Base-by-base conservation (phyloP, 345 rosid species). In the Gossypioides kirkii region DNA sequence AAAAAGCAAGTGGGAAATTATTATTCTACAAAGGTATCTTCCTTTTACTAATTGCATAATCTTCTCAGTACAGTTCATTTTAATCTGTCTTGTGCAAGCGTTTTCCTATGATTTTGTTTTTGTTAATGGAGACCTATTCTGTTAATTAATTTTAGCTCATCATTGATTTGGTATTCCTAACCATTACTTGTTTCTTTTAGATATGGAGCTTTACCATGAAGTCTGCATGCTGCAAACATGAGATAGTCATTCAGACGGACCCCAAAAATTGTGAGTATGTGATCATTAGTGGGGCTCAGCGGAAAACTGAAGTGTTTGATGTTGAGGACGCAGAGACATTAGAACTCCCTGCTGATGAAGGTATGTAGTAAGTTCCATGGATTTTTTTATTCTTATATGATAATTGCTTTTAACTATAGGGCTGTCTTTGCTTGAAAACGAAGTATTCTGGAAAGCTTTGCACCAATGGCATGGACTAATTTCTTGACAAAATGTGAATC, bases 151-250 rank as follows among this genome's bases (percentile, higher is more conserved):
- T 11, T 52, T 36, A 10, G 52, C 41, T 10, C 45, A 54, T 43
- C 2, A 17, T 17, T 52, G 38, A 45, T 43, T 12, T 22, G 22
- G 45, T 63, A 14, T 61, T 53, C 26, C 67, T 79, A 66, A 80
- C 61, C 9, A 38, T 12, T 75, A 74, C 25, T 78, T 81, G 46
- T 61, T 73, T 61, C 55, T 23, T 79, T 66, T 80, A 95, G 98
- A 96, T 93, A 90, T 96, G 98, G 98, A 96, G 88, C 81, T 96
- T 96, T 86, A 64, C 90, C 47, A 96, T 96, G 99, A 91, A 96
- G 78, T 74, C 99, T 55, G 85, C 99, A 8, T 96, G 98, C 82
- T 96, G 99, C 85, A 93, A 87, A 74, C 87, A 91, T 71, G 88
- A 90, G 85, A 96, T 96, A 62, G 90, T 91, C 69, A 90, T 96